Evolutionary conservation across 192 early-diverging fungal genomes (phyloP), one percentile per base, ranked within the genome.

Genomic region (Entomortierella beljakovae): DNA sequence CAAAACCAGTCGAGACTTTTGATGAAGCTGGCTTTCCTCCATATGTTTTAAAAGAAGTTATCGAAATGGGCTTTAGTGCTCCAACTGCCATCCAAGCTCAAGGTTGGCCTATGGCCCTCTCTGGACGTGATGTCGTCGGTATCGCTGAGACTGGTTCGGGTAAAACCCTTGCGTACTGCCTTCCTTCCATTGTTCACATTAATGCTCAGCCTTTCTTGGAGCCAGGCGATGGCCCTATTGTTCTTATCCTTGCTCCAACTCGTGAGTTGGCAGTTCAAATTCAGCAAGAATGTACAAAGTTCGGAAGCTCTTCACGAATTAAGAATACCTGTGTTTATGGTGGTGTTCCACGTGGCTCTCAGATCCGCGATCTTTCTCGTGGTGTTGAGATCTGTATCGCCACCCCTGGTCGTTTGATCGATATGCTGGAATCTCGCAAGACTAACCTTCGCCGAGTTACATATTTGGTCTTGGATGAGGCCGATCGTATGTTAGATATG

Each of bases 401-500:
- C 26, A 99, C 98, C 0, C 98, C 98, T 40, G 98, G 98, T 40
- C 94, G 98, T 64, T 88, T 99, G 68, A 97, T 99, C 48, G 98
- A 99, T 81, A 95, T 99, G 95, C 77, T 98, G 5, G 93, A 96
- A 66, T 86, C 87, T 52, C 91, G 93, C 15, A 91, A 87, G 61
- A 97, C 96, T 35, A 98, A 98, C 70, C 84, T 99, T 61, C 88
- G 91, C 58, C 90, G 96, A 57, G 98, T 99, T 37, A 98, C 97
- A 7, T 98, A 98, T 68, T 88, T 99, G 46, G 98, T 99, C 38
- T 87, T 99, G 64, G 97, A 99, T 86, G 97, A 99, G 80, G 97
- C 97, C n/a, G 97, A 99, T 83, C 91, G 96, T 57, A 98, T 98
- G 97, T 83, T 99, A 64, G 97, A 99, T 81, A 98, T 99, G 97